phyloP scores from a whole-genome alignment of 306 rosid genomes.

The Macrotyloma uniflorum region DNA sequence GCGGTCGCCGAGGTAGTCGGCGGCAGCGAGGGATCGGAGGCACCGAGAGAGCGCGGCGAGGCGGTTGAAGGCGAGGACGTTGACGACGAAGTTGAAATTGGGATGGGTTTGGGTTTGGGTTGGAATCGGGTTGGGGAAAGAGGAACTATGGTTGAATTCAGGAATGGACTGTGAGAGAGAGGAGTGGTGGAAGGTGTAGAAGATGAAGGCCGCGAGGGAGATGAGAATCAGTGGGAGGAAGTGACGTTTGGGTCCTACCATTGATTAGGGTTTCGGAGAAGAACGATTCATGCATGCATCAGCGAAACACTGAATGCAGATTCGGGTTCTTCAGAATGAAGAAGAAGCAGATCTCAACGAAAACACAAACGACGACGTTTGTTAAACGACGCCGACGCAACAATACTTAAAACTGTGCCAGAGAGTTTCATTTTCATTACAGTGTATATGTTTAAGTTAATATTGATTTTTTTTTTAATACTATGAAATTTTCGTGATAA shows the following conservation, averaged over 20 bases:
- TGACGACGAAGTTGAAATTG: conserved; percentile 64
- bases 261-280: conserved; percentile 34
- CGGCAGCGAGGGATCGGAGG: conserved; percentile 80
- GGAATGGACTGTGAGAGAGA: conserved; percentile 53
- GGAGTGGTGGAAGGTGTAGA: conserved; percentile 55
- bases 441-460: too few species aligned
- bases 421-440: too few species aligned
- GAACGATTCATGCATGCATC: conserved; percentile 7
- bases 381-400: too few species aligned
- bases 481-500: too few species aligned
- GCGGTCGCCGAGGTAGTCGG: conserved; percentile 80
- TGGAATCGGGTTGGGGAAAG: conserved; percentile 31
- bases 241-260: conserved; percentile 70
- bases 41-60: conserved; percentile 77
- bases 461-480: too few species aligned
- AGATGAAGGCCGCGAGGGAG: conserved; percentile 54
- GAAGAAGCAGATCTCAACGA: conserved; percentile 22
- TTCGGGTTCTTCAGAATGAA: conserved; percentile 2
- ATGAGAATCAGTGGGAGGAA: conserved; percentile 61
- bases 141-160: conserved; percentile 48
- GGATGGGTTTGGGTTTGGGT: conserved; percentile 27
- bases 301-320: background rate
- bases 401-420: too few species aligned
- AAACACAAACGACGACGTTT: too few species aligned
- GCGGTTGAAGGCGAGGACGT: conserved; percentile 82